Base-by-base conservation (phyloP, 2,329 filamentous ascomycete genomes). In the Aureobasidium sp. region DNA sequence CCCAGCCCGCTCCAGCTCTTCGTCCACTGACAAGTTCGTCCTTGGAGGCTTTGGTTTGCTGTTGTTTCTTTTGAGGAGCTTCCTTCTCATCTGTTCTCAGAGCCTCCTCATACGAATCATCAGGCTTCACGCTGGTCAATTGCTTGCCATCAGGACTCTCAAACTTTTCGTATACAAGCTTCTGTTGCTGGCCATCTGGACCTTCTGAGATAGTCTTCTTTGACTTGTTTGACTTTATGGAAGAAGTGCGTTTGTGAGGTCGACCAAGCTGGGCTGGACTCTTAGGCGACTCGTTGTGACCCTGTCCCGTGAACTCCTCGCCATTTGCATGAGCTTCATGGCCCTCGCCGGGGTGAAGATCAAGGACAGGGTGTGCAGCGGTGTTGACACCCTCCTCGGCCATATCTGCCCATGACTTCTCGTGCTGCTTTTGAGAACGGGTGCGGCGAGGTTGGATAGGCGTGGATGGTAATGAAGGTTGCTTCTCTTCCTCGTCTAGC, bases 1-100 rank as follows among this genome's bases (percentile, higher is more conserved):
- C 73, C 81, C 81, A 84, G 32, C 80, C 79, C 50, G 78, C 79
- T 39, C 81, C 80, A n/a, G 81, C 81, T 67, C 76, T 72, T 47
- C 80, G 75, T 27, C 81, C 81, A 63, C 79, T 80, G 55, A 79
- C 78, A 61, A 84, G 76, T 66, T 79, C 74, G 27, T 72, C 70
- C 60, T 73, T 69, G 50, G 64, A 63, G 9, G 71, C 52, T 10
- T 37, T 37, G 29, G 15, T 5, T 63, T 66, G 63, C 62, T 65
- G 63, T 12, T 65, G 62, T 67, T 69, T 59, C 66, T 66, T 48
- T 23, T 60, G 57, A 27, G 64, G 59, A 4, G 23, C 57, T 64
- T 67, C 62, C 47, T 66, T 68, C 56, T 67, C 65, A 57, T 75
- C 73, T 26, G 68, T 68, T 42, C 71, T 68, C 44, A 68, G 58